Conservation (phyloP, 2,329 filamentous ascomycete genomes). For the Scytalidium sp. region DNA sequence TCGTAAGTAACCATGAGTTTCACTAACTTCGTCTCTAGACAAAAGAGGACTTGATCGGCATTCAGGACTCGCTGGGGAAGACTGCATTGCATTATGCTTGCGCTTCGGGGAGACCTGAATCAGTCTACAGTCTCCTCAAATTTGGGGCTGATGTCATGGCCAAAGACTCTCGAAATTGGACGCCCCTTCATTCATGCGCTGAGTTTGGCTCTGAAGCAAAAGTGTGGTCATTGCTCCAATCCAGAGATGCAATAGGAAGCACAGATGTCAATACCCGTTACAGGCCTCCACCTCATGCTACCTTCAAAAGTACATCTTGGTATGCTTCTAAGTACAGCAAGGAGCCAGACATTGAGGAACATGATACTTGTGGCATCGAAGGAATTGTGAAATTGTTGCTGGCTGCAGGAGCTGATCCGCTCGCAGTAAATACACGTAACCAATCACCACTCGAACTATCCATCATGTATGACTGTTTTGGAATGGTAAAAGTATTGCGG, state of each 20-base stretch:
- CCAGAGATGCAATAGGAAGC: not conserved
- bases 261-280: not conserved
- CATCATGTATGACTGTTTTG: not conserved
- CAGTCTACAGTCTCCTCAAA: conserved; percentile 7
- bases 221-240: not conserved
- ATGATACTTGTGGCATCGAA: not conserved
- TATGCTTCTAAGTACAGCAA: not conserved
- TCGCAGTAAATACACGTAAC: conserved; percentile 5
- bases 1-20: not conserved
- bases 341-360: not conserved
- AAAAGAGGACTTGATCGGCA: not conserved
- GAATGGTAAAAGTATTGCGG: not conserved
- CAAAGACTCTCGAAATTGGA: conserved; percentile 7
- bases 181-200: conserved; percentile 8
- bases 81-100: conserved; percentile 12
- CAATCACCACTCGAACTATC: conserved; percentile 3
- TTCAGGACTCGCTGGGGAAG: conserved; percentile 2
- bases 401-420: conserved; percentile 6
- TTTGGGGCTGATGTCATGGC: conserved; percentile 10
- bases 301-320: not conserved
- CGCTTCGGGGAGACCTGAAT: conserved; percentile 11
- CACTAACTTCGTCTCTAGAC: not conserved
- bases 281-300: not conserved
- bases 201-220: not conserved
- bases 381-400: not conserved